Percentiles rank a stretch among this genome's conserved stretches.
These are phyloP conservation scores for Nemania sp. DNA, from an alignment of 2,329 filamentous ascomycete species.

Conservation along the genomic window DNA sequence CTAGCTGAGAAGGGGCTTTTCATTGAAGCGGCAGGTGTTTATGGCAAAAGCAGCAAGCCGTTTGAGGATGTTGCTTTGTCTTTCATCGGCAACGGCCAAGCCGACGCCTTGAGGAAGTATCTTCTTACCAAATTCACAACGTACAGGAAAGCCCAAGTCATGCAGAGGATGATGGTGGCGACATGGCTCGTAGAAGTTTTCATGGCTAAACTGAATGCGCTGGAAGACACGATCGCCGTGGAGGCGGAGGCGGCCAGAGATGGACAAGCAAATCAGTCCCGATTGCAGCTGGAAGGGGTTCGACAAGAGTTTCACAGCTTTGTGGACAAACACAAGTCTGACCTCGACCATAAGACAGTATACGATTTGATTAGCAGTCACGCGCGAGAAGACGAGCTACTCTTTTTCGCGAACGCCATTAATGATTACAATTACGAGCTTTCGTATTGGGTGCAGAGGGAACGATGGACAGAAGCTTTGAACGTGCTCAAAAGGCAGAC, in stretches of 20 bases:
- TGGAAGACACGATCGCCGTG: constrained; percentile 92
- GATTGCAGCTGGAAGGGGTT: constrained; percentile 70
- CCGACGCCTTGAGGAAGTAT: constrained; percentile 89
- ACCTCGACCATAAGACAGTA: constrained; percentile 87
- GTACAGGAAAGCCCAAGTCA: constrained; percentile 79
- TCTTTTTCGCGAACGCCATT: constrained; percentile 86
- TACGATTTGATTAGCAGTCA: constrained; percentile 97
- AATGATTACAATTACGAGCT: constrained; percentile 95
- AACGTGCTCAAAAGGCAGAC: constrained; percentile 91
- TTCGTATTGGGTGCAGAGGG: constrained; percentile 95
- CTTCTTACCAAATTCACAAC: constrained; percentile 79
- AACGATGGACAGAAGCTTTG: constrained; percentile 86
- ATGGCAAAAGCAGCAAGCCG: constrained; percentile 92
- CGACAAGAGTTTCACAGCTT: constrained; percentile 87
- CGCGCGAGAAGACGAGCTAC: constrained; percentile 86
- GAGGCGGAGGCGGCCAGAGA: constrained; percentile 79
- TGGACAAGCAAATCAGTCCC: constrained; percentile 69
- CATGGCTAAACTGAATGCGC: constrained; percentile 93
- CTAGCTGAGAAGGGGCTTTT: constrained; percentile 81
- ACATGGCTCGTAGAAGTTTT: constrained; percentile 95
- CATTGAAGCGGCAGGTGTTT: constrained; percentile 83
- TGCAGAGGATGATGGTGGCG: constrained; percentile 95
- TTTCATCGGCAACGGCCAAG: constrained; percentile 87
- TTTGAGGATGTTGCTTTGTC: constrained; percentile 94
- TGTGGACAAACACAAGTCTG: constrained; percentile 78